These are phyloP conservation scores for Aspergillus tanneri DNA, from an alignment of 2,329 filamentous ascomycete genomes.

Conservation along the genomic window DNA sequence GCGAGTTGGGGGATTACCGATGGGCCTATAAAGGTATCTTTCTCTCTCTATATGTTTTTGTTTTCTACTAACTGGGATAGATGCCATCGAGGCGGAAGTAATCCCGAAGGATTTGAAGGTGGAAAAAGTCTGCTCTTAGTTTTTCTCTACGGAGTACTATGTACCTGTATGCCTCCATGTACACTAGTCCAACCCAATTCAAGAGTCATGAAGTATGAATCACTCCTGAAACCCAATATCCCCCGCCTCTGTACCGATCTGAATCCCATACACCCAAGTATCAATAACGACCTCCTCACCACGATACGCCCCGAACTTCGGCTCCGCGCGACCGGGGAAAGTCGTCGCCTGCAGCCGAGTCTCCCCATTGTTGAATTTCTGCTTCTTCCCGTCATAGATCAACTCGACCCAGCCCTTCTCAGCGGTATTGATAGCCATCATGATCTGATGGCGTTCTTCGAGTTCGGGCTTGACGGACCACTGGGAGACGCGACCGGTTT, in stretches of 20 bases:
- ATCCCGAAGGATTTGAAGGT: constrained; percentile 39
- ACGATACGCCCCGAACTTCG: constrained; percentile 1
- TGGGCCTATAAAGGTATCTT: constrained; percentile 31
- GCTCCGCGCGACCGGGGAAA: background rate
- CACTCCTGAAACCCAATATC: no score
- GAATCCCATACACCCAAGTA: background rate
- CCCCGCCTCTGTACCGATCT: background rate
- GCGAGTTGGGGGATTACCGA: constrained; percentile 40
- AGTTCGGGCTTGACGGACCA: background rate
- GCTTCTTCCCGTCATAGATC: constrained; percentile 1
- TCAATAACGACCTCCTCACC: background rate
- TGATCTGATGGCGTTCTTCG: background rate
- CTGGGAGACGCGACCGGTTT: background rate
- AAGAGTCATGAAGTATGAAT: no score
- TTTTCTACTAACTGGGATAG: constrained; percentile 49
- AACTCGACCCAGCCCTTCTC: constrained; percentile 3
- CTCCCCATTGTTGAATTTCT: background rate
- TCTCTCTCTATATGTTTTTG: constrained; percentile 25
- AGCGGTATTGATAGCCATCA: constrained; percentile 5
- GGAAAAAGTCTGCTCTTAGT: constrained; percentile 6
- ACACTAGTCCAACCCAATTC: no score
- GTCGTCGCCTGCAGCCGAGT: background rate
- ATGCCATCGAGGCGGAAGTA: constrained; percentile 42
- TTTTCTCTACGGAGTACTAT: no score
- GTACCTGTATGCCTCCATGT: no score